These are phyloP conservation scores for Pseudopithomyces maydicus DNA, from an alignment of 2,329 filamentous ascomycete species.

Conservation along the genomic window DNA sequence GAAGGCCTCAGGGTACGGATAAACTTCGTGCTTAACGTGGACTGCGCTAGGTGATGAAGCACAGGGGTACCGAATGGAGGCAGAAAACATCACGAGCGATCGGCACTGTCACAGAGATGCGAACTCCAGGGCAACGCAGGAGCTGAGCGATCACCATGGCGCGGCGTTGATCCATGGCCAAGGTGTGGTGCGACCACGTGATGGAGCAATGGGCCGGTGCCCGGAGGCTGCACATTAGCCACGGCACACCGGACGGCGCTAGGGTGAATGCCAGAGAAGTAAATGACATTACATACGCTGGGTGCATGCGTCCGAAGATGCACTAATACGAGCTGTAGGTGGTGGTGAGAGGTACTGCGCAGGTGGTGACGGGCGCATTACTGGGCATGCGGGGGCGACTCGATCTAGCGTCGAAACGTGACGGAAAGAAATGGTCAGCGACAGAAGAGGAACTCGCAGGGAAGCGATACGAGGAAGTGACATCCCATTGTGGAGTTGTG, in stretches of 20 bases:
- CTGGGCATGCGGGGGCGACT: not conserved
- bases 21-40: slow-evolving; percentile 19
- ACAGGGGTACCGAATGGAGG: not conserved
- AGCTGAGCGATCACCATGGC: slow-evolving; percentile 6
- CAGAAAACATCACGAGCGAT: slow-evolving; percentile 8
- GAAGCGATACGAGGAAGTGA: not conserved
- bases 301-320: slow-evolving; percentile 17
- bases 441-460: not conserved
- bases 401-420: slow-evolving; percentile 2
- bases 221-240: slow-evolving; percentile 2
- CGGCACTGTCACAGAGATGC: slow-evolving; percentile 4
- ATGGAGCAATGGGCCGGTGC: not conserved
- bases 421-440: not conserved
- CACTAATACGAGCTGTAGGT: slow-evolving; percentile 7
- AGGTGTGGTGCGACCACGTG: slow-evolving; percentile 1
- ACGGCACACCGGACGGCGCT: slow-evolving; percentile 2
- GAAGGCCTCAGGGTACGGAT: slow-evolving; percentile 14
- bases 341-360: not conserved
- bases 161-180: not conserved
- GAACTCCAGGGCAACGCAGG: not conserved
- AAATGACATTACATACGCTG: slow-evolving; percentile 14
- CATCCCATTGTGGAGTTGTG: not conserved
- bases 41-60: slow-evolving; percentile 12
- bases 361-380: not conserved
- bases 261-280: slow-evolving; percentile 2